Evolutionary conservation across 1,284 basidiomycete species (phyloP).

Genomic region (Spongiforma sp.): DNA sequence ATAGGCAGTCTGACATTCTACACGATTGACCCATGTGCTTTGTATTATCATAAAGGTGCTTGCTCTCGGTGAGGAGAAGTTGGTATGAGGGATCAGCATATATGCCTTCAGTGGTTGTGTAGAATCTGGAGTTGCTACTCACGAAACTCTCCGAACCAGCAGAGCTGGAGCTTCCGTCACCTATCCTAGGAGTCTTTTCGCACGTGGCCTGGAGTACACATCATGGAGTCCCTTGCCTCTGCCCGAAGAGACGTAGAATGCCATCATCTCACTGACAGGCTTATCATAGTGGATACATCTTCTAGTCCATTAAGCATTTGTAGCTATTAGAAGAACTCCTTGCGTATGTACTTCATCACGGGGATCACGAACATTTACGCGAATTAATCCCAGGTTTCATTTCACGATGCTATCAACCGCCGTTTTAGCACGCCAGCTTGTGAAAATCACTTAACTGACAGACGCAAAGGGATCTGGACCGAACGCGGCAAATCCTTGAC

Average conservation of each 20-base stretch:
- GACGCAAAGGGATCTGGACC: conserved; percentile 67
- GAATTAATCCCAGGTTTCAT: conserved; percentile 51
- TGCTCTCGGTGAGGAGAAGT: conserved; percentile 11
- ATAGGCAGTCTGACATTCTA: not conserved
- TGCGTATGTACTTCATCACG: conserved; percentile 18
- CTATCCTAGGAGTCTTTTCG: conserved; percentile 86
- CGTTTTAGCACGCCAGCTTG: conserved; percentile 83
- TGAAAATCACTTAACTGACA: conserved; percentile 69
- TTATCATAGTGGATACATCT: conserved; percentile 51
- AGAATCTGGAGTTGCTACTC: conserved; percentile 1
- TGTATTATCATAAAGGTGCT: conserved; percentile 58
- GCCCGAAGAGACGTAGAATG: conserved; percentile 59
- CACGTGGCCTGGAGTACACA: conserved; percentile 56
- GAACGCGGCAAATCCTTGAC: conserved; percentile 55
- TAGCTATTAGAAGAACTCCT: conserved; percentile 44
- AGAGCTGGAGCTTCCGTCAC: conserved; percentile 93
- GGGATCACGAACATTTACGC: not conserved
- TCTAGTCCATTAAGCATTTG: conserved; percentile 54
- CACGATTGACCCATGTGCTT: conserved; percentile 78
- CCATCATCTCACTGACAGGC: conserved; percentile 58
- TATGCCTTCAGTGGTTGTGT: conserved; percentile 31
- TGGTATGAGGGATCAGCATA: conserved; percentile 59
- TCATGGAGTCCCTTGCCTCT: conserved; percentile 56
- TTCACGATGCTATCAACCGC: conserved; percentile 97
- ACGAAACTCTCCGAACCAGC: conserved; percentile 52